Base-by-base conservation (phyloP, 805 yeast species). In the Ogataea pini region DNA sequence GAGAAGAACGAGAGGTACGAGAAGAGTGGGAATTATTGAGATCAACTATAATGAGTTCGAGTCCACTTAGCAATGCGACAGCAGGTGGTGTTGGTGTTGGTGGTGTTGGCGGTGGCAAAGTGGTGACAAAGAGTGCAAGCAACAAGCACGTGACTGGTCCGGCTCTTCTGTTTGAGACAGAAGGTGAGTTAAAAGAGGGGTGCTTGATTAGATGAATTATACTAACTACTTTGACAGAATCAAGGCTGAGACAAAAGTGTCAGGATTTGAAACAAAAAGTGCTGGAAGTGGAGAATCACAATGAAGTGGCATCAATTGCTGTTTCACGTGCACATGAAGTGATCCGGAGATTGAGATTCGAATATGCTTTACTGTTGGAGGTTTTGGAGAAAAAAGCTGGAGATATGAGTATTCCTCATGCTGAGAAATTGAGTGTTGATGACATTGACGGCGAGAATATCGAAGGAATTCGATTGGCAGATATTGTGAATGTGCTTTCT, bases 361-460 rank as follows among this genome's bases (percentile, higher is more conserved):
- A 94, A 62, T 86, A 94, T 60, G 79, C 91, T 1, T 71, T 92
- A 10, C 70, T 94, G 25, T 69, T 91, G 37, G 97, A 92, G 63
- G 76, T 87, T 51, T 75, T 94, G 36, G 97, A 91, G 57, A 73
- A 73, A 7, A 72, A 81, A 47, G 75, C 80, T 12, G 40, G 52
- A 3, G 56, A 53, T 19, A 45, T 59, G 27, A 55, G 57, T 20
- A 57, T 64, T 31, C 64, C 68, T 2, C 52, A 58, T 31, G 39
- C 60, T 6, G 59, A 56, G 17, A 52, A 49, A 12, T 38, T 64
- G n/a, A 44, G 48, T 4, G 51, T 63, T 1, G 58, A 54, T 3
- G 64, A 62, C 44, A 41, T 65, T 7, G 61, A 65, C 40, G 55
- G 56, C 3, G 61, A 54, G n/a, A 61, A 59, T 33, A 52, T 65